Evolutionary conservation across 768 basidiomycete genomes (phyloP).

Genomic region (Hysterangium stoloniferum): DNA sequence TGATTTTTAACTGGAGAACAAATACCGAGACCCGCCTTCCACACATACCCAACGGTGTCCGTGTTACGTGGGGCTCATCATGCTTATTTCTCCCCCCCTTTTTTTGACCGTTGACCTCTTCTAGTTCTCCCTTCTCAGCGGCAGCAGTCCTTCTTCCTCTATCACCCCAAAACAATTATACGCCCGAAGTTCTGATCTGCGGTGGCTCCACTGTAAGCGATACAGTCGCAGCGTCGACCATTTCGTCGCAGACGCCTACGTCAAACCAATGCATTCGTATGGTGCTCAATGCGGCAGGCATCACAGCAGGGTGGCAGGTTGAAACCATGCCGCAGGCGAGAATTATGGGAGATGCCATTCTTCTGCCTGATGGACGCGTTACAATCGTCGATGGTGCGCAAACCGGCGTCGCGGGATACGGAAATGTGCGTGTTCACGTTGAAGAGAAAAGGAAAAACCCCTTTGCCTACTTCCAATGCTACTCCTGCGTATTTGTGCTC

Average conservation of each 20-base stretch:
- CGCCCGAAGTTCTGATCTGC: slow-evolving; percentile 40
- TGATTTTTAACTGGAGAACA: slow-evolving; percentile 34
- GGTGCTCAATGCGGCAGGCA: slow-evolving; percentile 34
- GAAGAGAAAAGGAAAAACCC: slow-evolving; percentile 14
- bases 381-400: slow-evolving; percentile 36
- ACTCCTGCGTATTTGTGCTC: no score
- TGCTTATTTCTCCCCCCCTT: not conserved
- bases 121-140: slow-evolving; percentile 17
- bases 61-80: slow-evolving; percentile 21
- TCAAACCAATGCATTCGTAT: slow-evolving; percentile 37
- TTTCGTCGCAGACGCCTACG: slow-evolving; percentile 34
- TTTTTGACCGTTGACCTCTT: no score
- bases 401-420: slow-evolving; percentile 35
- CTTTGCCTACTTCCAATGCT: not conserved
- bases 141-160: slow-evolving; percentile 30
- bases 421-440: slow-evolving; percentile 18
- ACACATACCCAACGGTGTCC: slow-evolving; percentile 37
- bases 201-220: slow-evolving; percentile 35
- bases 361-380: slow-evolving; percentile 32
- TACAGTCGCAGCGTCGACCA: slow-evolving; percentile 20
- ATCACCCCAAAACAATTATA: slow-evolving; percentile 29
- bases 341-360: slow-evolving; percentile 25
- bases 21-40: slow-evolving; percentile 34
- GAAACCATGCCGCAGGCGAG: slow-evolving; percentile 37
- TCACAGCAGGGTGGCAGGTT: slow-evolving; percentile 37